These are phyloP conservation scores for Dioscorea zingiberensis DNA, from an alignment of 106 monocot species.

Conservation along the genomic window DNA sequence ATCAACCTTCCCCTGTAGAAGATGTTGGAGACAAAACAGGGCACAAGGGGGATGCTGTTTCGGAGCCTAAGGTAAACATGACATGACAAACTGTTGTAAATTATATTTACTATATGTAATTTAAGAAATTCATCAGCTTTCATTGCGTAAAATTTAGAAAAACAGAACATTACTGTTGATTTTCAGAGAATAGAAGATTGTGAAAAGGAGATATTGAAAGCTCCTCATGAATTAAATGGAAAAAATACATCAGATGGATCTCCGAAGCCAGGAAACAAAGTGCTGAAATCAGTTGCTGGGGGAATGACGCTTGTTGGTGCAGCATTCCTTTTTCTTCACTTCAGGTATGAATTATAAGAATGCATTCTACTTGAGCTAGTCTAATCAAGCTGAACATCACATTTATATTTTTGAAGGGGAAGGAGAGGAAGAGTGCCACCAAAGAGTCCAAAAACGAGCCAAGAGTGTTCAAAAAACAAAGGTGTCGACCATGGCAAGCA, in stretches of 20 bases:
- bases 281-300: slow-evolving; percentile 42
- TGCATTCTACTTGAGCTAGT: too few species aligned
- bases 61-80: too few species aligned
- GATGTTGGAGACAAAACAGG: background rate
- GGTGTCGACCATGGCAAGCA: slow-evolving; percentile 18
- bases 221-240: background rate
- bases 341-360: slow-evolving; percentile 26
- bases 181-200: background rate
- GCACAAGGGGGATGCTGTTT: too few species aligned
- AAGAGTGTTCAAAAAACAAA: slow-evolving; percentile 1
- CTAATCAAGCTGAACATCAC: too few species aligned
- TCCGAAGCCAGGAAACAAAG: slow-evolving; percentile 14
- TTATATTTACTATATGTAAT: too few species aligned
- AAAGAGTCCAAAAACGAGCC: slow-evolving; percentile 2
- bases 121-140: too few species aligned
- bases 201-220: slow-evolving; percentile 2
- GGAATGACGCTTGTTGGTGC: slow-evolving; percentile 39
- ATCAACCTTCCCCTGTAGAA: background rate
- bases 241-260: background rate
- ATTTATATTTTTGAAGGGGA: slow-evolving; percentile 12
- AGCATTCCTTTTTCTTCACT: slow-evolving; percentile 30
- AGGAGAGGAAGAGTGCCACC: slow-evolving; percentile 12
- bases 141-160: too few species aligned
- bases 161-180: too few species aligned
- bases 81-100: too few species aligned